Evolutionary conservation across 345 rosid genomes (phyloP), one percentile per base, ranked within the genome.

Genomic region (Eucalyptus globulus): DNA sequence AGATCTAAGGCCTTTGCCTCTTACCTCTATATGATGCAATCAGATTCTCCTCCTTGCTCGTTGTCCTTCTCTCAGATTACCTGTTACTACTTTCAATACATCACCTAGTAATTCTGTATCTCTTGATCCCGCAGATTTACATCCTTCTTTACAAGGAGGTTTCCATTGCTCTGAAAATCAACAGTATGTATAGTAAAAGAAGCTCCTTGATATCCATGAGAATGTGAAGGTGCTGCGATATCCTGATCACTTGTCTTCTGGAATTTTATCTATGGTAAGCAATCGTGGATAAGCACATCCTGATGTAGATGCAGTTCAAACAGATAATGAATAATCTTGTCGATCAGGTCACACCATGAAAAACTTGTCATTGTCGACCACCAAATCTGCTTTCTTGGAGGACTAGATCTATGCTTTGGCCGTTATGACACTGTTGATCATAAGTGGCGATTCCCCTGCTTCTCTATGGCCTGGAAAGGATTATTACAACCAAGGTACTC

Each of bases 131-230:
- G 94, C 96, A 97, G 99, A 97, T 97, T 45, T 97, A 96, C 90
- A 90, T 97, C 89, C 99, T 97, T 91, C 91, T 97, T 53, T 97
- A 97, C 91, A 97, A 97, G 91, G 99, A 97, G 91, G 99, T 97
- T 89, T 90, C 98, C 80, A 90, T 97, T 92, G 99, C 99, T 60
- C 91, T 97, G 49, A 96, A 97, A 91, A 97, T 97, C 81, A 97
- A 97, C 88, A 97, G 99, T 88, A 65, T 90, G 91, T 96, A 97
- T 92, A 97, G 99, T 92, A 95, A 94, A 96, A 91, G 93, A 93
- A 89, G 92, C 98, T 97, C 49, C 95, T 91, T 37, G 94, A 91
- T 92, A 95, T 97, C 90, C 99, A 97, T 87, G 96, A 95, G 90
- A 97, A 97, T 76, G 93, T 97, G 89, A 95, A 91, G 91, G 99